phyloP scores from a whole-genome alignment of 2,329 filamentous ascomycete species.

The Periglandula ipomoeae region DNA sequence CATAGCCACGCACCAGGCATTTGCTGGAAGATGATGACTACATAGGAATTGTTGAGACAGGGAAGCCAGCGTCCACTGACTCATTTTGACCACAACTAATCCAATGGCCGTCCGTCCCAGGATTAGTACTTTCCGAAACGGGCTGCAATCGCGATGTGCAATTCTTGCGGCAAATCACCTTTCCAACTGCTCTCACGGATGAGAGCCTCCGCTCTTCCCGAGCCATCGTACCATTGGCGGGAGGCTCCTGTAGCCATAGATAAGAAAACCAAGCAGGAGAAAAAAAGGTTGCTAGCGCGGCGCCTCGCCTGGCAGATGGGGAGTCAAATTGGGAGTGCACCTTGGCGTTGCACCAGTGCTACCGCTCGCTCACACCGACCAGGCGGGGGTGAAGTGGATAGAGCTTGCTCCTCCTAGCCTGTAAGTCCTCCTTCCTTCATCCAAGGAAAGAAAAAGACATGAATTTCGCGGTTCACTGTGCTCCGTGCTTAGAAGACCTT shows the following conservation, averaged over 20 bases:
- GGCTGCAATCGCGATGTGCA: not conserved
- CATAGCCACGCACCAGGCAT: not conserved
- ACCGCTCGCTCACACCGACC: not conserved
- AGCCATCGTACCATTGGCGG: not conserved
- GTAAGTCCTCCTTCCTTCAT: not conserved
- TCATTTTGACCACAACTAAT: not conserved
- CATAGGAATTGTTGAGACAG: not conserved
- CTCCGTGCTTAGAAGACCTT: not conserved
- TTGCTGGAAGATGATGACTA: not conserved
- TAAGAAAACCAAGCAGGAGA: not conserved
- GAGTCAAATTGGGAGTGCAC: not conserved
- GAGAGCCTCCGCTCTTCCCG: not conserved
- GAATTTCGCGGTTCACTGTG: not conserved
- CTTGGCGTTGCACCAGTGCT: not conserved
- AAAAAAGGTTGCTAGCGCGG: not conserved
- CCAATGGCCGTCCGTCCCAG: not conserved
- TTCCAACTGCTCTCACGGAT: not conserved
- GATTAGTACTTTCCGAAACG: no score
- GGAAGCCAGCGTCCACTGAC: not conserved
- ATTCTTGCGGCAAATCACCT: not conserved
- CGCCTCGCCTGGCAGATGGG: constrained; percentile 2
- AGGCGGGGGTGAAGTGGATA: not conserved
- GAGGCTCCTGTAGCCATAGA: not conserved
- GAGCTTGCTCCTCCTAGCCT: not conserved
- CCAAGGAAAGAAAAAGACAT: not conserved